These are phyloP conservation scores for Chlorociboria aeruginascens DNA, from an alignment of 495 filamentous ascomycete species.

Conservation along the genomic window DNA sequence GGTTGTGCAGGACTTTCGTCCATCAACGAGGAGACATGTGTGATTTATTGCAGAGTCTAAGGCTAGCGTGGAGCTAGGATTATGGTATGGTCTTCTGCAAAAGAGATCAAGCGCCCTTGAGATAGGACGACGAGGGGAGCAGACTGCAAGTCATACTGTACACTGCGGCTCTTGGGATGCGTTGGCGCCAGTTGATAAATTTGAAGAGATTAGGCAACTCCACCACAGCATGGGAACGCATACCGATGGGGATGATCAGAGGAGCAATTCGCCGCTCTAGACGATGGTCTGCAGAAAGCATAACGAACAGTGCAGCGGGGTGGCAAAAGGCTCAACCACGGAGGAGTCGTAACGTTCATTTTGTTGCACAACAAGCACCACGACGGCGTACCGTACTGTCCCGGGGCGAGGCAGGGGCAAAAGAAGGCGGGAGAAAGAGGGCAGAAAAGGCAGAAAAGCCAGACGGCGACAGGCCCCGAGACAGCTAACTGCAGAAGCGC, in stretches of 20 bases:
- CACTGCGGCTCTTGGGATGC: constrained; percentile 69
- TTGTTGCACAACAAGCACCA: too few relatives aligned
- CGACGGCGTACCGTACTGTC: too few relatives aligned
- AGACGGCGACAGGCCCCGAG: too few relatives aligned
- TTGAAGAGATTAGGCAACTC: constrained; percentile 46
- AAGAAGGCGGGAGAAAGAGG: background rate
- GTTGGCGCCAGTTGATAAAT: constrained; percentile 82
- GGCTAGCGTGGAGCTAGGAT: constrained; percentile 27
- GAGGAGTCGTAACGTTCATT: constrained; percentile 2
- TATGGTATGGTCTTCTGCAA: constrained; percentile 13
- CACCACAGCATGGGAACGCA: constrained; percentile 32
- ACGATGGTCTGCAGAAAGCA: constrained; percentile 17
- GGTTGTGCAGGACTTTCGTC: constrained; percentile 20
- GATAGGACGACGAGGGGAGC: constrained; percentile 19
- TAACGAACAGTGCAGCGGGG: constrained; percentile 16
- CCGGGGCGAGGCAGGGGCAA: background rate
- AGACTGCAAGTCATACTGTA: constrained; percentile 31
- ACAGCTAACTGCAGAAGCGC: too few relatives aligned
- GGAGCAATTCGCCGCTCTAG: constrained; percentile 14
- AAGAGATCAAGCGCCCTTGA: constrained; percentile 13
- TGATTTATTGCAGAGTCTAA: constrained; percentile 46
- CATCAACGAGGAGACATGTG: constrained; percentile 44
- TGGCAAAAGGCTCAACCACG: constrained; percentile 20
- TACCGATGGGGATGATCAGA: constrained; percentile 17
- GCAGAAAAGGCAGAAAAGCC: too few relatives aligned